Conservation (phyloP, 2,329 filamentous ascomycete species). For the Grosmannia huntii region DNA sequence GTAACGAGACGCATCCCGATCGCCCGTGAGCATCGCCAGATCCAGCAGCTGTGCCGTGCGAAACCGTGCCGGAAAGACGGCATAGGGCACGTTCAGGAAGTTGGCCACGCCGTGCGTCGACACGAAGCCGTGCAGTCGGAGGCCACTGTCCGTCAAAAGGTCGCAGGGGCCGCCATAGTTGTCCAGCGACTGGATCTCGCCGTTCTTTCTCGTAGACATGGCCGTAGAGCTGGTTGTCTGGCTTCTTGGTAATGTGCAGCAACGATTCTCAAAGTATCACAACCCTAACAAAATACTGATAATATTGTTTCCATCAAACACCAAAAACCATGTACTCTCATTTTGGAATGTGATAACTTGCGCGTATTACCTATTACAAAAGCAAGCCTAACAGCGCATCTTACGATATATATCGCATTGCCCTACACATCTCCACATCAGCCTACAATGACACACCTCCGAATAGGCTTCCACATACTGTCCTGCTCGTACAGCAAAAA, state of each 20-base stretch:
- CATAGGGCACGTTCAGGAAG: conserved; percentile 7
- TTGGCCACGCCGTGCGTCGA: conserved; percentile 7
- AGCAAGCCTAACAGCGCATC: no score
- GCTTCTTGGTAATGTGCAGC: background rate
- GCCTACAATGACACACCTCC: no score
- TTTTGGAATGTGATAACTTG: no score
- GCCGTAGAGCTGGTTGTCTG: background rate
- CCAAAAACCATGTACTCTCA: no score
- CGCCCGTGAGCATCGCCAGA: background rate
- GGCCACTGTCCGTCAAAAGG: background rate
- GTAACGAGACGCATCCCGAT: conserved; percentile 3
- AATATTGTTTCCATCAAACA: background rate
- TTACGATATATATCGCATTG: no score
- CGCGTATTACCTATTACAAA: no score
- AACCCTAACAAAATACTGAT: background rate
- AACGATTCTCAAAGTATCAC: no score
- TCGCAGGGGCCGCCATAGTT: background rate
- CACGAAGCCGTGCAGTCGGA: conserved; percentile 3
- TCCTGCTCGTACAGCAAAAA: no score
- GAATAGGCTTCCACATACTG: no score
- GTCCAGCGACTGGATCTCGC: background rate
- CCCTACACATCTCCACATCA: no score
- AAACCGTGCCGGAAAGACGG: conserved; percentile 4
- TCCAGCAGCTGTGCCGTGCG: conserved; percentile 2
- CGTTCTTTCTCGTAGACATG: background rate